phyloP scores from a whole-genome alignment of 129 eudicot species.

The Helianthus tuberosus region DNA sequence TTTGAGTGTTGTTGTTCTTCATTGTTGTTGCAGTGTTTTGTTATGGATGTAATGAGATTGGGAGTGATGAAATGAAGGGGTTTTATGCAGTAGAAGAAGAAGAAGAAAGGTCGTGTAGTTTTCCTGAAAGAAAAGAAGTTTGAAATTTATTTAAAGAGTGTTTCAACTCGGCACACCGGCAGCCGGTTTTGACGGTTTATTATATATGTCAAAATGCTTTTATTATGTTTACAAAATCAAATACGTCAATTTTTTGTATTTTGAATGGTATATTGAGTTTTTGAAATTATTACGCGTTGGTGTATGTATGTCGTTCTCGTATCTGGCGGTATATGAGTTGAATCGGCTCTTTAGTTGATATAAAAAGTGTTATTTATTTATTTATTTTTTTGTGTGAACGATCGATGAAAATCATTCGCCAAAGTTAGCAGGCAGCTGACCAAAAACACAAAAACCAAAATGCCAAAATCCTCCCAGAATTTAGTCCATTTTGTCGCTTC shows the following conservation, averaged over 20 bases:
- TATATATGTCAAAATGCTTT: conserved; percentile 8
- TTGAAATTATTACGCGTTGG: not conserved
- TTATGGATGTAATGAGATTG: not conserved
- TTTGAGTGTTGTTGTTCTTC: conserved; percentile 39
- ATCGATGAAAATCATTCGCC: too few species aligned
- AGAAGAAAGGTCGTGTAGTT: conserved; percentile 24
- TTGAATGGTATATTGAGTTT: not conserved
- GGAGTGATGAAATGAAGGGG: conserved; percentile 12
- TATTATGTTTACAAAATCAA: not conserved
- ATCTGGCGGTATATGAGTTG: not conserved
- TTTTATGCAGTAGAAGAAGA: conserved; percentile 20
- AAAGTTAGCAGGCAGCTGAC: too few species aligned
- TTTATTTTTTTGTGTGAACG: too few species aligned
- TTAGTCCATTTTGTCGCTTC: too few species aligned
- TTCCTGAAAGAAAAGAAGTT: conserved; percentile 7
- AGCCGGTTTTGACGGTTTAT: conserved; percentile 39
- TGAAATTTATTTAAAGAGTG: not conserved
- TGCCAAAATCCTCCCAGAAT: too few species aligned
- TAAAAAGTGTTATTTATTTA: too few species aligned
- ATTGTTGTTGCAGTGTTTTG: conserved; percentile 18
- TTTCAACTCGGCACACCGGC: conserved; percentile 31
- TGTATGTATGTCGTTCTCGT: not conserved
- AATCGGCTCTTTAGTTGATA: too few species aligned
- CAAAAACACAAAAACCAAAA: too few species aligned
- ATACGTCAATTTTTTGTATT: not conserved